Percentiles rank a stretch among this genome's conserved stretches.
phyloP scores from a whole-genome alignment of 148 eudicot genomes.

The Vaccinium darrowii region DNA sequence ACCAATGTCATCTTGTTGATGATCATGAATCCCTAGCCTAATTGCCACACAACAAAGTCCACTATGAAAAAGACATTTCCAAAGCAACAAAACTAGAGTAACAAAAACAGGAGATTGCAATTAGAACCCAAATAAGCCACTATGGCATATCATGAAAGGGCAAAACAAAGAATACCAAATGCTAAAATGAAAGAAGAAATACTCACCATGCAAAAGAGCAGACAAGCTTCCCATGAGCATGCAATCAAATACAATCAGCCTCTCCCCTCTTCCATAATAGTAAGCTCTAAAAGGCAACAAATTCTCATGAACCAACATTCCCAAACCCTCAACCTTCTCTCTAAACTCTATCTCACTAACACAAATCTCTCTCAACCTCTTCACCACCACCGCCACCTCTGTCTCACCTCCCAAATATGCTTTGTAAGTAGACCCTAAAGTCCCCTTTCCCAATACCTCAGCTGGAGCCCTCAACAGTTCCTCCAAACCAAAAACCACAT shows the following conservation, averaged over 20 bases:
- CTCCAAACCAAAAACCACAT: constrained; percentile 6
- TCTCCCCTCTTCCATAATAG: constrained; percentile 40
- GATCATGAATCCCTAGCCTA: neutral
- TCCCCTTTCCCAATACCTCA: constrained; percentile 42
- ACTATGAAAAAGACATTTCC: neutral
- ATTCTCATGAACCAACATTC: constrained; percentile 37
- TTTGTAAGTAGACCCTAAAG: constrained; percentile 33
- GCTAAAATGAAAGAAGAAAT: neutral
- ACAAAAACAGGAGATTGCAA: neutral
- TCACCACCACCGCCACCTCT: constrained; percentile 30
- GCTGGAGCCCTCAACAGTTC: constrained; percentile 48
- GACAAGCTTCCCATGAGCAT: constrained; percentile 44
- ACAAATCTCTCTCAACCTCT: constrained; percentile 42
- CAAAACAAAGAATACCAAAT: neutral
- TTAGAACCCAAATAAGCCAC: too few species aligned
- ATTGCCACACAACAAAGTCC: neutral
- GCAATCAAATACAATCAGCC: constrained; percentile 36
- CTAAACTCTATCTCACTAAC: constrained; percentile 30
- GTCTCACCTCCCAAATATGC: constrained; percentile 30
- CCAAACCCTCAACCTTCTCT: constrained; percentile 27
- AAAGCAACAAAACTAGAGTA: neutral
- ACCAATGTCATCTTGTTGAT: neutral
- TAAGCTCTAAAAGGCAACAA: constrained; percentile 38
- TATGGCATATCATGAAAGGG: neutral
- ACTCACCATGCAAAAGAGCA: constrained; percentile 39